Evolutionary conservation across 306 rosid species (phyloP), one percentile per base, ranked within the genome.

Genomic region (Lithocarpus polystachyus): DNA sequence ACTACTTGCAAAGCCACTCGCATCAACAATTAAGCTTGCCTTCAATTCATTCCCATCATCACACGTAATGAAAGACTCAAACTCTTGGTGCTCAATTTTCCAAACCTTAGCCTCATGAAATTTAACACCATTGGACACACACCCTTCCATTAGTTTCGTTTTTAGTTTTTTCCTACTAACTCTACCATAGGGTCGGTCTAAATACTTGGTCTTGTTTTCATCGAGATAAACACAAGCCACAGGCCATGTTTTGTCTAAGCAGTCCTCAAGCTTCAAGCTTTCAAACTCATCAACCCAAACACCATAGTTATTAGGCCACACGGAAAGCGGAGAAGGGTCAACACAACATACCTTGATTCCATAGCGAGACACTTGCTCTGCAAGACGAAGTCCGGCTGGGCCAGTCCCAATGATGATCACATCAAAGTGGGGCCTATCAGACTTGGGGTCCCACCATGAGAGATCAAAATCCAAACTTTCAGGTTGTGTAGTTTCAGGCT

Each of bases 261-360:
- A 94, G 75, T 82, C 81, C 18, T 88, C 84, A 33, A 92, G 92
- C 7, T 84, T 90, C 77, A 92, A 74, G 24, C 69, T 73, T 80
- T 86, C 88, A 82, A 92, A 88, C 87, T 94, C 97, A 70, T 94
- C 97, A 1, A 83, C 82, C 98, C 97, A 94, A 13, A 88, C 94
- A 57, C 97, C 98, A 18, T 94, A 92, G 76, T 94, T 94, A 71
- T 90, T 94, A n/a, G 97, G 92, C 98, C 98, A 92, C 62, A 80
- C 10, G 65, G 91, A 87, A 35, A 90, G 87, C 4, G 98, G 98
- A 11, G 87, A 77, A 23, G 98, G 97, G 75, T 94, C 98, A 71
- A 92, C 86, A 35, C 92, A 86, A 78, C 98, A 94, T 52, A 94
- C 98, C 92, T 90, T 84, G 54, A 92, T 73, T 37, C 91, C 97